Conservation (phyloP, 306 rosid species). For the Vigna hirtella region DNA sequence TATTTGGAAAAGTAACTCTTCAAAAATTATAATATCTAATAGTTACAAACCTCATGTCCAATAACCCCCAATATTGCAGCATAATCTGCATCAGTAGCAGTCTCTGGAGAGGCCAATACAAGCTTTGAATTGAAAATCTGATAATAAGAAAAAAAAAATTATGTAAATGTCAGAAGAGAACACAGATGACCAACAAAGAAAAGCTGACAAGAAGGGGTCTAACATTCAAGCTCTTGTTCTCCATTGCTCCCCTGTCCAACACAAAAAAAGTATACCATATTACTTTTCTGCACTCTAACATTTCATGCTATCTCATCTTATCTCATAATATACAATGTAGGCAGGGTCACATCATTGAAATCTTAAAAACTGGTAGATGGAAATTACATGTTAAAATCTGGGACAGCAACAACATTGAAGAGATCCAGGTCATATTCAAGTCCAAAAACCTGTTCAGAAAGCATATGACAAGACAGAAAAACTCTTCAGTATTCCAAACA, state of each 20-base stretch:
- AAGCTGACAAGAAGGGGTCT: slow-evolving; percentile 39
- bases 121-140: slow-evolving; percentile 95
- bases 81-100: slow-evolving; percentile 90
- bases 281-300: slow-evolving; percentile 4
- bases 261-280: slow-evolving; percentile 44
- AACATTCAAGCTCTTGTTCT: slow-evolving; percentile 99
- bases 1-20: slow-evolving; percentile 30
- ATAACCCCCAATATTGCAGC: slow-evolving; percentile 98
- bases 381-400: slow-evolving; percentile 95
- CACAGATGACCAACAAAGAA: slow-evolving; percentile 28
- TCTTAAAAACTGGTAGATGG: not conserved
- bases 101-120: slow-evolving; percentile 96
- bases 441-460: slow-evolving; percentile 80
- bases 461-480: slow-evolving; percentile 40
- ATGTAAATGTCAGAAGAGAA: slow-evolving; percentile 14
- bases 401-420: slow-evolving; percentile 97
- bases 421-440: slow-evolving; percentile 99
- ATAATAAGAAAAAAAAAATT: slow-evolving; percentile 23
- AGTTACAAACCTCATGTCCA: slow-evolving; percentile 93
- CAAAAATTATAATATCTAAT: slow-evolving; percentile 34
- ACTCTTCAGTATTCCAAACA: slow-evolving; percentile 37
- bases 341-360: slow-evolving; percentile 3
- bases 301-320: not conserved
- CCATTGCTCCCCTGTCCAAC: slow-evolving; percentile 97
- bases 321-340: not conserved